phyloP scores from a whole-genome alignment of 1,284 basidiomycete genomes.

The Cutaneotrichosporon sp. region DNA sequence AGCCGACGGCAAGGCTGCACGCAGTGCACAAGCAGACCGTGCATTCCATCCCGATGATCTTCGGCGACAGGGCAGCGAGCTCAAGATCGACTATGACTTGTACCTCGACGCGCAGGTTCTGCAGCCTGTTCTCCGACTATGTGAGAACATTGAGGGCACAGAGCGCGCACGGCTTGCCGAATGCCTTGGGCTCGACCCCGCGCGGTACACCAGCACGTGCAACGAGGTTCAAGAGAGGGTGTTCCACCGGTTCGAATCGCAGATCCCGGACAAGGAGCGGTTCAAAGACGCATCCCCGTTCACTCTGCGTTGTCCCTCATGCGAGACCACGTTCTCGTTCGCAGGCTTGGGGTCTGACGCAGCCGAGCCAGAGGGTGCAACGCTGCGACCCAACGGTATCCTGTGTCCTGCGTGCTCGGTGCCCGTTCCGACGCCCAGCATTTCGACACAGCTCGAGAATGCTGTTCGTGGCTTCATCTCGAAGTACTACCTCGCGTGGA shows the following conservation, averaged over 20 bases:
- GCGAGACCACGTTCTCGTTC: slow-evolving; percentile 62
- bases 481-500: slow-evolving; percentile 85
- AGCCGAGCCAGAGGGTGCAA: slow-evolving; percentile 56
- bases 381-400: slow-evolving; percentile 51
- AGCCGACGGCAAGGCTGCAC: slow-evolving; percentile 66
- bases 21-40: slow-evolving; percentile 77
- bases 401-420: slow-evolving; percentile 58
- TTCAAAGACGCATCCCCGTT: slow-evolving; percentile 72
- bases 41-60: slow-evolving; percentile 94
- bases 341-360: slow-evolving; percentile 53
- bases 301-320: slow-evolving; percentile 66
- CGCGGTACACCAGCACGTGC: slow-evolving; percentile 59
- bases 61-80: slow-evolving; percentile 60
- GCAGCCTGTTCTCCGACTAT: slow-evolving; percentile 90
- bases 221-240: slow-evolving; percentile 60
- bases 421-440: slow-evolving; percentile 56
- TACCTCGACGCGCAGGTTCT: slow-evolving; percentile 90
- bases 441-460: slow-evolving; percentile 78
- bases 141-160: slow-evolving; percentile 94
- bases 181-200: slow-evolving; percentile 90
- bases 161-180: slow-evolving; percentile 86
- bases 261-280: slow-evolving; percentile 79
- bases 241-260: slow-evolving; percentile 82
- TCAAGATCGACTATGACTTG: slow-evolving; percentile 71
- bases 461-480: slow-evolving; percentile 73